Base-by-base conservation (phyloP, 345 rosid species). In the Euphorbia lathyris region DNA sequence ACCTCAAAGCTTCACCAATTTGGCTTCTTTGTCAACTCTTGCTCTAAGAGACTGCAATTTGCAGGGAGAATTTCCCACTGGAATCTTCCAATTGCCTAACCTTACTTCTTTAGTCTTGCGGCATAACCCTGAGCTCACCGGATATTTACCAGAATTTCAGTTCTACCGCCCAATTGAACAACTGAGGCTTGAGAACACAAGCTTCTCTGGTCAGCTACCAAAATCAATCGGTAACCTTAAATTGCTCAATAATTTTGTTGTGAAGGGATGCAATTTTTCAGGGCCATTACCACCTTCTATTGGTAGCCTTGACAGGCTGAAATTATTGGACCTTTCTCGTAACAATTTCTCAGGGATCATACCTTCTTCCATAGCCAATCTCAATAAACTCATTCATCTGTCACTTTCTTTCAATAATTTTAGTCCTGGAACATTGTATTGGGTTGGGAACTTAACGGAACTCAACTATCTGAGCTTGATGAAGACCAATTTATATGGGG, bases 261-360 rank as follows among this genome's bases (percentile, higher is more conserved):
- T 8, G 9, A 51, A 25, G 17, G 57, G 19, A n/a, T 51, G 57
- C 6, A 5, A 20, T 0, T 0, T 27, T 19, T 67, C 7, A 3
- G 63, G 63, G 9, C 40, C 19, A 30, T 1, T 77, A 40, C 76
- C 76, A 32, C 48, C 43, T 36, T 67, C 72, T 27, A 77, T 77
- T 19, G 75, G 72, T 1, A 67, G 63, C 26, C 42, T 72, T 45
- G 3, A 45, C 16, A 16, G 12, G 19, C 11, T 45, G 51, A 13
- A 45, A 14, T 7, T 45, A 1, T 45, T 45, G 19, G 51, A 45
- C 2, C 51, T 45, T 45, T 45, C 51, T 45, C 16, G 51, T 45
- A 45, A 45, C 51, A 10, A 45, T 45, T 45, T 45, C 2, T 45
- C 51, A 12, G 51, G 51, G 51, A 45, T 10, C 17, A 45, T 45